Evolutionary conservation across 2,329 filamentous ascomycete species (phyloP), one percentile per base, ranked within the genome.

Genomic region (Colletotrichum horii): DNA sequence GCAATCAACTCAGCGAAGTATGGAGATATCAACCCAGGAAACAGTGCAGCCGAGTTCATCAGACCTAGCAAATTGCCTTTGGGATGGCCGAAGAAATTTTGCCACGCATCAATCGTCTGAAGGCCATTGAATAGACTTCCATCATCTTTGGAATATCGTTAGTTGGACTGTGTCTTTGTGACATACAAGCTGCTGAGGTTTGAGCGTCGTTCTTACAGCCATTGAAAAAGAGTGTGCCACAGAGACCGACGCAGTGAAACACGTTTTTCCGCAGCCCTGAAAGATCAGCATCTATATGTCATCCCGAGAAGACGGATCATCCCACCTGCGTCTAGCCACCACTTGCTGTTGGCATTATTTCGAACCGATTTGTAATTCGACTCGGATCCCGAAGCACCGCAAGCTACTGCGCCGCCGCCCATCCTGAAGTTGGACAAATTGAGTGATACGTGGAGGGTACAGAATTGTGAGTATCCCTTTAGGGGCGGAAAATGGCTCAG

Each of bases 291-390:
- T 9, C 3, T 48, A 3, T n/a, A n/a, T 48, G 38, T 48, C 38
- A n/a, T 19, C 38, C 22, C 19, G 12, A 19, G 9, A 48, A 12
- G 38, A 48, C 38, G 38, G 38, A 12, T 12, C 19, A 9, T 11
- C 19, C 22, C 9, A 48, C 38, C 19, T 48, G 38, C 38, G 11
- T 48, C 38, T 6, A 48, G 19, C 38, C 38, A 48, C 38, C 38
- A 48, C 38, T 48, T 48, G 38, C 38, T 48, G 38, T 48, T 48
- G 38, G 38, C 38, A 48, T 48, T 48, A n/a, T 48, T 48, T 48
- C 38, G 19, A 48, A 48, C 19, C 3, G 38, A 48, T 48, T 48
- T 48, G 9, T 48, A 48, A 48, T 48, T 48, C 5, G 19, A 48
- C 19, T 48, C 9, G 38, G 38, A 48, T 48, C 19, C 19, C 19